These are phyloP conservation scores for Bryoerythrophyllum caledonicum DNA, from an alignment of 225 moss, liverwort and hornwort species.

Conservation along the genomic window DNA sequence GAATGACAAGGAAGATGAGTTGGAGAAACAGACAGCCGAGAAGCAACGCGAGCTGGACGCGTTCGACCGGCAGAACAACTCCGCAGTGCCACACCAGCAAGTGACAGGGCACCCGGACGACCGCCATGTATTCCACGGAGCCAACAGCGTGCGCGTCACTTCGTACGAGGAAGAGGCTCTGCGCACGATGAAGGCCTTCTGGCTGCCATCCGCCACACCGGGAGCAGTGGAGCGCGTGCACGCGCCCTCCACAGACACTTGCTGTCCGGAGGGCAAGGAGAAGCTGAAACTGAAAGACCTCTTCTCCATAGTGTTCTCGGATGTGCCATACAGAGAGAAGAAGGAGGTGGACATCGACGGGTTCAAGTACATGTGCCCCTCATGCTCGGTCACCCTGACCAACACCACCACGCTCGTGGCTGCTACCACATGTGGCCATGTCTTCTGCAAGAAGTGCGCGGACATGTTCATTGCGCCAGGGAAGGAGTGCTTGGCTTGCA, in stretches of 20 bases:
- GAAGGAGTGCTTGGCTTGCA: conserved; percentile 63
- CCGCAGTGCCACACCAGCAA: conserved; percentile 65
- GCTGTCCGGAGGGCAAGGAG: conserved; percentile 79
- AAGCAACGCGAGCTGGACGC: conserved; percentile 71
- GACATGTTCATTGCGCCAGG: conserved; percentile 69
- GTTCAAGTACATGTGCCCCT: conserved; percentile 66
- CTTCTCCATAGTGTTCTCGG: conserved; percentile 56
- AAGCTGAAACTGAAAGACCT: conserved; percentile 77
- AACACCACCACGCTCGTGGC: conserved; percentile 70
- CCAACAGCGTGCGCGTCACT: conserved; percentile 76
- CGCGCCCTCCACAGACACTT: conserved; percentile 58
- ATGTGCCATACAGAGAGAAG: conserved; percentile 68
- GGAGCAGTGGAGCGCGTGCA: conserved; percentile 72
- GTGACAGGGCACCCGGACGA: conserved; percentile 39
- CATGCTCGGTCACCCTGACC: conserved; percentile 76
- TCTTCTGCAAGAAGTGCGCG: conserved; percentile 71
- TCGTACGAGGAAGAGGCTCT: conserved; percentile 88
- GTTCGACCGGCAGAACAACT: conserved; percentile 76
- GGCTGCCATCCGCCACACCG: conserved; percentile 84
- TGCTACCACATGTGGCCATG: conserved; percentile 66
- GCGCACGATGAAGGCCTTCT: conserved; percentile 86
- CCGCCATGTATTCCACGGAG: conserved; percentile 70
- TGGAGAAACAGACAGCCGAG: conserved; percentile 52
- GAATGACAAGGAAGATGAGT: conserved; percentile 60
- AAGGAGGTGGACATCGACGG: conserved; percentile 62